Conservation (phyloP, 1,284 basidiomycete genomes). For the Heterobasidion irregulare region DNA sequence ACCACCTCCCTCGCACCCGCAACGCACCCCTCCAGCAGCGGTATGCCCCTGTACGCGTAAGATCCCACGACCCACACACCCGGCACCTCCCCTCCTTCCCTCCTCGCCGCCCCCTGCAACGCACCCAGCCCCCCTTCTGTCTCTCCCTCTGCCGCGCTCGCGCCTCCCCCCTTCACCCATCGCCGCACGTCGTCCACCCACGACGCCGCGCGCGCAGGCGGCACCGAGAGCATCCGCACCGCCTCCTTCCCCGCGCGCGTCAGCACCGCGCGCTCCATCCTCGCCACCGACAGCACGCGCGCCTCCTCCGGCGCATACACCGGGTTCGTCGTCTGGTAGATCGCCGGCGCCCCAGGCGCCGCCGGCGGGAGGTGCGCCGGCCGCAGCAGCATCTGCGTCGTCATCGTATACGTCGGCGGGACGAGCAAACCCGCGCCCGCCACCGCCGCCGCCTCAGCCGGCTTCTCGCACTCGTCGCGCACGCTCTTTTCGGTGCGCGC, state of each 20-base stretch:
- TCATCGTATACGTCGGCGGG: constrained; percentile 48
- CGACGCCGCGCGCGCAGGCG: constrained; percentile 15
- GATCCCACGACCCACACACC: constrained; percentile 54
- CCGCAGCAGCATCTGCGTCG: constrained; percentile 44
- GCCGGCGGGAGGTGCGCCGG: constrained; percentile 22
- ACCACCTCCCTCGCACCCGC: constrained; percentile 49
- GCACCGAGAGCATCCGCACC: constrained; percentile 26
- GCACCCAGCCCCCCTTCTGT: constrained; percentile 35
- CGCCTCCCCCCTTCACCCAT: constrained; percentile 1
- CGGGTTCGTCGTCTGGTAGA: constrained; percentile 73
- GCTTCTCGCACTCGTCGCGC: constrained; percentile 5
- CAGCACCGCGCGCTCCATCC: constrained; percentile 54
- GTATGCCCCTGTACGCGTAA: constrained; percentile 51
- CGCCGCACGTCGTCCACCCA: constrained; percentile 2
- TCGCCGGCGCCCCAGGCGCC: constrained; percentile 19
- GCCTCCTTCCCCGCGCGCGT: constrained; percentile 42
- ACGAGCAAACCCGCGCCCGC: constrained; percentile 14
- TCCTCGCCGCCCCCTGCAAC: constrained; percentile 39
- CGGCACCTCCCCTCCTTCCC: constrained; percentile 20
- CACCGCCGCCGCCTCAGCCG: not conserved
- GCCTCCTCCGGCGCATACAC: constrained; percentile 41
- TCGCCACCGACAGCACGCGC: constrained; percentile 46
- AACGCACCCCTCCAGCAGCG: constrained; percentile 59
- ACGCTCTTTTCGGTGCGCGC: not conserved
- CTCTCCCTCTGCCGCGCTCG: not conserved